phyloP scores from a whole-genome alignment of 129 eudicot genomes.

The Flaveria linearis region DNA sequence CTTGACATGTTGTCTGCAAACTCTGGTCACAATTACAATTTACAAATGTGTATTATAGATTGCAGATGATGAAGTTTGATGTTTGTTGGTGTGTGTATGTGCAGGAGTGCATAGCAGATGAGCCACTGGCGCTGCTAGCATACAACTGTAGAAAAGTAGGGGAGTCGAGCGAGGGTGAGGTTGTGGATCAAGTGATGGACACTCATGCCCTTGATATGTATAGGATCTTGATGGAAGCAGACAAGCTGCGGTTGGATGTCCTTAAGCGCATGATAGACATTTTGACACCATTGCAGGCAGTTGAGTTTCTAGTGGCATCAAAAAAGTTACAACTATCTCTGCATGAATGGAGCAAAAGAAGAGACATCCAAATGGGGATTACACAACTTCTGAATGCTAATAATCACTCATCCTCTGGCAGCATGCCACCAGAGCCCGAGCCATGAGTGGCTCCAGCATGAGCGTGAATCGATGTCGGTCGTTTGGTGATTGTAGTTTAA shows the following conservation, averaged over 20 bases:
- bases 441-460: background rate
- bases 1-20: too few species aligned
- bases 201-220: slow-evolving; percentile 31
- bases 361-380: slow-evolving; percentile 34
- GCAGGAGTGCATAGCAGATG: slow-evolving; percentile 46
- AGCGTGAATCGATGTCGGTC: background rate
- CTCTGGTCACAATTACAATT: too few species aligned
- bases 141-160: slow-evolving; percentile 12
- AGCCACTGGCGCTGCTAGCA: slow-evolving; percentile 41
- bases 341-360: slow-evolving; percentile 37
- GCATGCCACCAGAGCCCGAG: background rate
- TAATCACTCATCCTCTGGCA: slow-evolving; percentile 4
- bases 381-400: background rate
- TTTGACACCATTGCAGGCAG: slow-evolving; percentile 42
- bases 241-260: slow-evolving; percentile 37
- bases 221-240: slow-evolving; percentile 33
- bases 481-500: background rate
- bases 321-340: slow-evolving; percentile 46
- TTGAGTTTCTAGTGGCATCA: slow-evolving; percentile 39
- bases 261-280: slow-evolving; percentile 43
- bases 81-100: background rate
- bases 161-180: slow-evolving; percentile 28
- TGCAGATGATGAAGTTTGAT: background rate
- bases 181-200: slow-evolving; percentile 36
- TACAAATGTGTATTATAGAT: too few species aligned